Evolutionary conservation across 352 stramenopile genomes (phyloP), one percentile per base, ranked within the genome.

Genomic region (Pilasporangium apinafurcum): DNA sequence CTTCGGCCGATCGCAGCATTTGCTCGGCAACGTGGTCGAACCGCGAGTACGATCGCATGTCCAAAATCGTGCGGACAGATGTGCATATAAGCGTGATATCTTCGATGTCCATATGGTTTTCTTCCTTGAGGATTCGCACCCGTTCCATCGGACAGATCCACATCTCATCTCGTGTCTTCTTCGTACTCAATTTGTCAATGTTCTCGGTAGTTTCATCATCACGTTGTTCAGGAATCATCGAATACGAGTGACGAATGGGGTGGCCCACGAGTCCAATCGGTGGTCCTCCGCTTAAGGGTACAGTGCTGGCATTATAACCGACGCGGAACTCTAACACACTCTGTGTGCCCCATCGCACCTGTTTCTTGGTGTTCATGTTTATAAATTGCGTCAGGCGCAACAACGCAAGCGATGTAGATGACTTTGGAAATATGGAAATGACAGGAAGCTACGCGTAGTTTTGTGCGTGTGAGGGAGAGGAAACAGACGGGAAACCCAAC

Each of bases 71-170:
- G 14, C 51, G 65, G 20, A 73, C 65, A 33, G 75, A 62, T 5
- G 32, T 48, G 52, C 69, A 83, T 31, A 78, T 68, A 18, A 77
- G 43, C 2, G 59, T 56, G 38, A 83, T 66, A 40, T 83, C 65
- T 17, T 68, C 63, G 14, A 68, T 21, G 2, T 48, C 20, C 37
- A 76, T 67, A 9, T 37, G 35, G 37, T 70, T 55, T 2, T 67
- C 40, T 21, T 72, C 41, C n/a, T 29, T 52, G 22, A 83, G 39
- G 24, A 74, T 59, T 17, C 52, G 58, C n/a, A 56, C 69, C 27
- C 69, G 62, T 32, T 74, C 62, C 38, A 74, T 62, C 8, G 69
- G 69, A 37, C 63, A 62, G 34, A 83, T 39, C 69, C 69, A 83
- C 22, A 76, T 40, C 1, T 74, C 62, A 27, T 59, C 66, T 26